Evolutionary conservation across 2,329 filamentous ascomycete species (phyloP).

Genomic region (Fusarium sp.): DNA sequence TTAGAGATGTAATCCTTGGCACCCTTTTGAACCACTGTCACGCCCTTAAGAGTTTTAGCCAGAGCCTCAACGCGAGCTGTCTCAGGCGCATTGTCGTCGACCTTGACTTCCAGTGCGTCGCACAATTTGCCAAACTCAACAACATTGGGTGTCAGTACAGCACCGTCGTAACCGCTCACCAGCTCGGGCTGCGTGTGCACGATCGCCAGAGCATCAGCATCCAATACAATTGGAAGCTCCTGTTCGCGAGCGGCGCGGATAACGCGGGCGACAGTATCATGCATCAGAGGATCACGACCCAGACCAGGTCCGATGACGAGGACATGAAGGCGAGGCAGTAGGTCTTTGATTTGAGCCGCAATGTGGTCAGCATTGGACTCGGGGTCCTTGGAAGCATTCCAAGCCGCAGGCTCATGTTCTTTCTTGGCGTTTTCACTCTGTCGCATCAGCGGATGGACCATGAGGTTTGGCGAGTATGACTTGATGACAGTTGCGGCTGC

Average conservation of each 20-base stretch:
- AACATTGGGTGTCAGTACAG: constrained; percentile 93
- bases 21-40: constrained; percentile 93
- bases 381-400: constrained; percentile 26
- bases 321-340: constrained; percentile 89
- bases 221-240: constrained; percentile 83
- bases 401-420: constrained; percentile 55
- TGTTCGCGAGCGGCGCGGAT: constrained; percentile 79
- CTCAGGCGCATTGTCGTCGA: constrained; percentile 48
- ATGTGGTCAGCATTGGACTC: constrained; percentile 69
- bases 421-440: constrained; percentile 62
- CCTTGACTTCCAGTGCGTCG: constrained; percentile 75
- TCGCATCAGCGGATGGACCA: constrained; percentile 97
- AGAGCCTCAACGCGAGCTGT: constrained; percentile 69
- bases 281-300: constrained; percentile 89
- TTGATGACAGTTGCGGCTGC: constrained; percentile 91
- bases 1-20: constrained; percentile 83
- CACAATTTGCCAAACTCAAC: constrained; percentile 90
- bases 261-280: constrained; percentile 82
- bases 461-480: constrained; percentile 95
- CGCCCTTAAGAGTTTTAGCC: constrained; percentile 80
- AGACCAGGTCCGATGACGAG: constrained; percentile 93
- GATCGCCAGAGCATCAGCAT: constrained; percentile 87
- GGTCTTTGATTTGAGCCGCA: constrained; percentile 74
- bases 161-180: constrained; percentile 81
- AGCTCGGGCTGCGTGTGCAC: constrained; percentile 80